A percentile compares a stretch with the other conserved stretches of the same genome.
phyloP scores from a whole-genome alignment of 2,329 filamentous ascomycete species.

The Beauveria varroae region DNA sequence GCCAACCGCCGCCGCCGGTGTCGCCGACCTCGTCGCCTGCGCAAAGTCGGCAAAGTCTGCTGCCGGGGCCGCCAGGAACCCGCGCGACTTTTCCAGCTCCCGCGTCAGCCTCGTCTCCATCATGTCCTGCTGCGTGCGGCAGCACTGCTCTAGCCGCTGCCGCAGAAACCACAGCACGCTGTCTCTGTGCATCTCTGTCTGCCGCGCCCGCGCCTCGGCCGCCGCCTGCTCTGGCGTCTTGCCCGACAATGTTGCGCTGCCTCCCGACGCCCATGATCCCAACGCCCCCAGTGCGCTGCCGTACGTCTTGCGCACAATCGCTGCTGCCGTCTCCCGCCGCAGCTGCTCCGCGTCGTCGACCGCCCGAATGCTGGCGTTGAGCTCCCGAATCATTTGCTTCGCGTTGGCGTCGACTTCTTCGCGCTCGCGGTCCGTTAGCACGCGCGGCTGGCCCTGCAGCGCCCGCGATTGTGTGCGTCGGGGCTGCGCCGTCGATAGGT shows the following conservation, averaged over 20 bases:
- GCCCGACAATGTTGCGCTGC: conserved; percentile 30
- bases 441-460: conserved; percentile 37
- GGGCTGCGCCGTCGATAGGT: conserved; percentile 73
- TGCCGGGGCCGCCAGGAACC: conserved; percentile 47
- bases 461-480: conserved; percentile 45
- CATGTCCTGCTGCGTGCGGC: conserved; percentile 77
- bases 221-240: conserved; percentile 57
- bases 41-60: conserved; percentile 27
- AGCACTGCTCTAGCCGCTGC: conserved; percentile 66
- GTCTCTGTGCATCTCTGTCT: conserved; percentile 65
- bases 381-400: conserved; percentile 75
- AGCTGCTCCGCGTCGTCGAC: conserved; percentile 77
- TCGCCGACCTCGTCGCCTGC: conserved; percentile 14
- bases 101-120: conserved; percentile 82
- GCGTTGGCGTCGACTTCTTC: conserved; percentile 84
- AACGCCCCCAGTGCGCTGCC: conserved; percentile 56
- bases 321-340: conserved; percentile 66
- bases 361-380: conserved; percentile 72
- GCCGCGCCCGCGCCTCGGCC: conserved; percentile 64
- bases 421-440: conserved; percentile 72
- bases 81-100: conserved; percentile 84
- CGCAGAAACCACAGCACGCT: conserved; percentile 78
- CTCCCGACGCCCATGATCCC: conserved; percentile 58
- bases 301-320: conserved; percentile 64
- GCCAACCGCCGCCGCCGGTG: conserved; percentile 1